phyloP scores from a whole-genome alignment of 768 basidiomycete species.

The Suillus tomentosus region DNA sequence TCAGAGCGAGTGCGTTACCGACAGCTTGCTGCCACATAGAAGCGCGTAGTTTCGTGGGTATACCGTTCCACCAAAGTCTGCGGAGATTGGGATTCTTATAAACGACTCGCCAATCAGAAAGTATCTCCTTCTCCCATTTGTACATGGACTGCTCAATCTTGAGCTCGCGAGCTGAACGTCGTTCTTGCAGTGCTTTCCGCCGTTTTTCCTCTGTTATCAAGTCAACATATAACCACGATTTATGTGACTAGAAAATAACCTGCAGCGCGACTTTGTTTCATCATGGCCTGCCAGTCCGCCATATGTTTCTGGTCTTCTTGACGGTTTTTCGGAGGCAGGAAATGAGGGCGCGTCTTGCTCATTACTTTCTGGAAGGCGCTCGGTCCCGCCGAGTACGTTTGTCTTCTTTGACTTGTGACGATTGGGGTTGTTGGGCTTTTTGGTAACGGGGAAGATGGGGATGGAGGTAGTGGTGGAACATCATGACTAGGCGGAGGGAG shows the following conservation, averaged over 20 bases:
- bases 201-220: constrained; percentile 65
- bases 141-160: constrained; percentile 69
- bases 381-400: constrained; percentile 60
- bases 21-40: constrained; percentile 84
- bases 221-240: constrained; percentile 2
- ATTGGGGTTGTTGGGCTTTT: constrained; percentile 19
- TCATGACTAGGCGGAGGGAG: constrained; percentile 12
- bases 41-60: constrained; percentile 80
- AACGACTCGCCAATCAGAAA: constrained; percentile 83
- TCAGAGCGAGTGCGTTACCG: constrained; percentile 79
- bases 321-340: constrained; percentile 80
- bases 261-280: constrained; percentile 72
- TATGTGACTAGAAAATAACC: constrained; percentile 47
- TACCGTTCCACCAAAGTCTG: constrained; percentile 86
- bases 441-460: constrained; percentile 33
- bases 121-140: constrained; percentile 76
- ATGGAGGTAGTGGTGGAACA: constrained; percentile 28
- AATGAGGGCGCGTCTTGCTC: constrained; percentile 81
- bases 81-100: constrained; percentile 64
- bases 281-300: constrained; percentile 86
- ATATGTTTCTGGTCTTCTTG: constrained; percentile 83
- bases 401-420: constrained; percentile 39
- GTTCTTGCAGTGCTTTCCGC: constrained; percentile 60
- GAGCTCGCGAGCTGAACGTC: constrained; percentile 62
- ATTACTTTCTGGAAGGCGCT: constrained; percentile 76